Conservation (phyloP, 768 basidiomycete species). For the Strobilomyces echinocephalus region DNA sequence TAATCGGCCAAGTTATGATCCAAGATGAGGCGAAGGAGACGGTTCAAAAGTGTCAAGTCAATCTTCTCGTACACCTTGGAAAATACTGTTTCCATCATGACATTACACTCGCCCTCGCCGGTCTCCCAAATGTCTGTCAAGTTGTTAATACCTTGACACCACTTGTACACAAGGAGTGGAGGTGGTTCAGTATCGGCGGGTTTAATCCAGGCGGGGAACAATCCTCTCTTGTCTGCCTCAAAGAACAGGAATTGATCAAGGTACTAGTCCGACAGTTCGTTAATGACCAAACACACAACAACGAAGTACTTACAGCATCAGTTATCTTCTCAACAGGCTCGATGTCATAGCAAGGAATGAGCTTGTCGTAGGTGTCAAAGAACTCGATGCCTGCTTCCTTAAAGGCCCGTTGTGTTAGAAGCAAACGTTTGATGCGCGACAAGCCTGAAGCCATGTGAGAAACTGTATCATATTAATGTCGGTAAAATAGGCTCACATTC, state of each 20-base stretch:
- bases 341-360: constrained; percentile 98
- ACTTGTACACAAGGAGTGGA: constrained; percentile 96
- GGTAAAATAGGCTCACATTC: constrained; percentile 57
- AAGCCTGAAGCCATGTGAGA: constrained; percentile 45
- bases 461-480: not conserved
- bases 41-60: constrained; percentile 92
- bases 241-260: constrained; percentile 99
- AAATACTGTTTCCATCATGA: constrained; percentile 97
- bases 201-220: constrained; percentile 99
- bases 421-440: constrained; percentile 94
- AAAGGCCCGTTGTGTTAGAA: constrained; percentile 96
- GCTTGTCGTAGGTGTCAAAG: constrained; percentile 96
- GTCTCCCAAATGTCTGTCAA: constrained; percentile 98
- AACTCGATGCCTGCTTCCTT: constrained; percentile 97
- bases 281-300: not conserved
- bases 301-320: constrained; percentile 65
- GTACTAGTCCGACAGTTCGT: constrained; percentile 46
- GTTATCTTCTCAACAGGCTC: constrained; percentile 99
- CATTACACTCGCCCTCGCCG: constrained; percentile 94
- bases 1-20: constrained; percentile 99
- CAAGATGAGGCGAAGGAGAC: constrained; percentile 90
- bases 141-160: constrained; percentile 99
- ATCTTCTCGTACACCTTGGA: constrained; percentile 99
- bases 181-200: constrained; percentile 97
- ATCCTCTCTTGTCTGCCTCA: constrained; percentile 94